Conservation (phyloP, 2,329 filamentous ascomycete species). For the Akanthomyces lecanii region DNA sequence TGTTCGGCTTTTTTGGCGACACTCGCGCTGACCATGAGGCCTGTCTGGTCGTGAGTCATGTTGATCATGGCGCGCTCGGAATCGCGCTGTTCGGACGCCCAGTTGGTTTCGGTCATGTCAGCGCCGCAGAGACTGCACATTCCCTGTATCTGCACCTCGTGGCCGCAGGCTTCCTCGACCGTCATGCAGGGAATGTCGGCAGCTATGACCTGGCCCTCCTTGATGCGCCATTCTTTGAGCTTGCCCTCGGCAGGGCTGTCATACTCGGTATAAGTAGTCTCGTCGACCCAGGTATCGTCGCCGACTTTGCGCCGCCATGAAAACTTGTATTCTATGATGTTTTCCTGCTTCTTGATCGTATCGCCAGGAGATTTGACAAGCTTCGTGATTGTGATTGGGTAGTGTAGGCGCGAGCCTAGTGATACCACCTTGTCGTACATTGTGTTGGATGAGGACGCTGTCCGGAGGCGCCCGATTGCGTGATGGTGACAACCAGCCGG, state of each 20-base stretch:
- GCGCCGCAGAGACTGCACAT: slow-evolving; percentile 90
- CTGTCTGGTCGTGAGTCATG: slow-evolving; percentile 88
- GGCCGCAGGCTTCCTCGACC: slow-evolving; percentile 85
- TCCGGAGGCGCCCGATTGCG: slow-evolving; percentile 11
- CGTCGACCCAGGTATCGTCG: slow-evolving; percentile 56
- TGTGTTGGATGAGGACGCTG: slow-evolving; percentile 11
- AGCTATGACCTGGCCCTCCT: slow-evolving; percentile 59
- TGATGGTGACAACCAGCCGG: neutral
- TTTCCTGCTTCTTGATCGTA: slow-evolving; percentile 67
- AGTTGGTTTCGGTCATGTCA: slow-evolving; percentile 90
- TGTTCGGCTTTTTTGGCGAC: slow-evolving; percentile 81
- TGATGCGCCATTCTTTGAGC: slow-evolving; percentile 71
- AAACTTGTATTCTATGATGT: slow-evolving; percentile 84
- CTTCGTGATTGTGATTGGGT: slow-evolving; percentile 88
- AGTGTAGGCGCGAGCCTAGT: slow-evolving; percentile 66
- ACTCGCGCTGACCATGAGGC: slow-evolving; percentile 75
- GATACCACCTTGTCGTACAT: slow-evolving; percentile 43
- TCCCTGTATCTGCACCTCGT: slow-evolving; percentile 86
- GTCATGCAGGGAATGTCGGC: slow-evolving; percentile 60
- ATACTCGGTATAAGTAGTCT: slow-evolving; percentile 71
- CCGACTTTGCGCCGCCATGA: slow-evolving; percentile 72
- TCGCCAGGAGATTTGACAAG: slow-evolving; percentile 75
- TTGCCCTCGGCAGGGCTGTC: slow-evolving; percentile 79
- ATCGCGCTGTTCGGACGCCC: slow-evolving; percentile 74
- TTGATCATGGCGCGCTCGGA: slow-evolving; percentile 86